Base-by-base conservation (phyloP, 1,284 basidiomycete genomes). In the Malassezia brasiliensis region DNA sequence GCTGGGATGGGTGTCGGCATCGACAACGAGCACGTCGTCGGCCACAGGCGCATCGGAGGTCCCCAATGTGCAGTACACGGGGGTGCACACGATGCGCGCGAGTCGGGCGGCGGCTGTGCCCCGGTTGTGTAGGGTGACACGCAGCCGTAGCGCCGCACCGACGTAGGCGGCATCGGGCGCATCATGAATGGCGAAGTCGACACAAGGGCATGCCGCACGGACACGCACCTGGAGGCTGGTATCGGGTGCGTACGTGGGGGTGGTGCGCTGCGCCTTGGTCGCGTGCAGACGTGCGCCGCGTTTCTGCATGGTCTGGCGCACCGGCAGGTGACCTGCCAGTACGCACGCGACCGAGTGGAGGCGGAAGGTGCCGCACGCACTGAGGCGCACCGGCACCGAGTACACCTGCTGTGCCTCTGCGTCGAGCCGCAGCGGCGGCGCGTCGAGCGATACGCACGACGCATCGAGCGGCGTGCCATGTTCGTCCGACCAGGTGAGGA, bases 301-400 rank as follows among this genome's bases (percentile, higher is more conserved):
- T 11, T 73, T 70, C 11, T 62, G 52, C 2, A 81, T 71, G 0
- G 61, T 42, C 61, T 81, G 77, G 1, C 53, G 47, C 38, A 75
- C 69, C 0, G 75, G 75, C 10, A 81, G 67, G 44, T 77, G 69
- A 31, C 73, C 66, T 52, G 77, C 76, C 60, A 81, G 77, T 2
- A 64, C 51, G 66, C 77, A 81, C 0, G 62, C 51, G 12, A 77
- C 65, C 12, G 63, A 47, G 1, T 60, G 50, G 44, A 79, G 50
- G 3, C 67, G 64, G 31, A 77, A 48, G 5, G 28, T 8, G 6
- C 47, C 47, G 17, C 9, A 15, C 20, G 15, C 8, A 7, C 11
- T 17, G 20, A 48, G 15, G 3, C 20, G 19, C 47, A 31, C 35
- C 15, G 32, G 15, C 11, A 48, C 20, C n/a, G 8, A 6, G 12